Percentiles rank a stretch among this genome's conserved stretches.
Evolutionary conservation across 106 monocot species (phyloP).

Genomic region (Narthecium ossifragum): DNA sequence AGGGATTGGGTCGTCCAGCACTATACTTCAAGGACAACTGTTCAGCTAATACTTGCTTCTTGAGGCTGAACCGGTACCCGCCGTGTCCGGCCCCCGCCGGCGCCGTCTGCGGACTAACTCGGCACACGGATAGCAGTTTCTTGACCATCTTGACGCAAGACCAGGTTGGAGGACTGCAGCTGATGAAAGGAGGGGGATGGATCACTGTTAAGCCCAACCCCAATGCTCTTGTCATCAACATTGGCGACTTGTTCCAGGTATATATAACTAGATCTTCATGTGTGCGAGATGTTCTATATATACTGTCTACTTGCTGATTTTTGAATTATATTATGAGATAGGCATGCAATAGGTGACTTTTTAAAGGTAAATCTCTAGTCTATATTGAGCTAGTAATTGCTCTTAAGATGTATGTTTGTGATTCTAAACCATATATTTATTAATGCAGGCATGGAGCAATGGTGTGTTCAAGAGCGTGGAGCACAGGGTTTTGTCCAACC

Average conservation of each 20-base stretch:
- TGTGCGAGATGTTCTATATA: too few relatives aligned
- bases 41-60: conserved; percentile 30
- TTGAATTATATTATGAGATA: too few relatives aligned
- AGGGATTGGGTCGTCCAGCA: conserved; percentile 12
- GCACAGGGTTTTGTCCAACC: conserved; percentile 43
- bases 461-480: conserved; percentile 47
- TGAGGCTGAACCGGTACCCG: conserved; percentile 53
- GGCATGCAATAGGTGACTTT: too few relatives aligned
- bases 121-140: conserved; percentile 64
- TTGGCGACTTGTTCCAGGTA: conserved; percentile 67
- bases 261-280: too few relatives aligned
- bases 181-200: conserved; percentile 43
- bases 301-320: too few relatives aligned
- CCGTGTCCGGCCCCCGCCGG: conserved; percentile 12
- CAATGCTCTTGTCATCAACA: conserved; percentile 37
- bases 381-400: too few relatives aligned
- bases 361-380: too few relatives aligned
- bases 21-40: conserved; percentile 14
- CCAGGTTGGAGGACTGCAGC: conserved; percentile 41
- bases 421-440: too few relatives aligned
- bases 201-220: conserved; percentile 42
- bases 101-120: conserved; percentile 25
- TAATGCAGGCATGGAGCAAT: conserved; percentile 54
- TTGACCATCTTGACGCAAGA: conserved; percentile 53
- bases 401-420: too few relatives aligned